Evolutionary conservation across 306 rosid genomes (phyloP).

Genomic region (Sindora glabra): DNA sequence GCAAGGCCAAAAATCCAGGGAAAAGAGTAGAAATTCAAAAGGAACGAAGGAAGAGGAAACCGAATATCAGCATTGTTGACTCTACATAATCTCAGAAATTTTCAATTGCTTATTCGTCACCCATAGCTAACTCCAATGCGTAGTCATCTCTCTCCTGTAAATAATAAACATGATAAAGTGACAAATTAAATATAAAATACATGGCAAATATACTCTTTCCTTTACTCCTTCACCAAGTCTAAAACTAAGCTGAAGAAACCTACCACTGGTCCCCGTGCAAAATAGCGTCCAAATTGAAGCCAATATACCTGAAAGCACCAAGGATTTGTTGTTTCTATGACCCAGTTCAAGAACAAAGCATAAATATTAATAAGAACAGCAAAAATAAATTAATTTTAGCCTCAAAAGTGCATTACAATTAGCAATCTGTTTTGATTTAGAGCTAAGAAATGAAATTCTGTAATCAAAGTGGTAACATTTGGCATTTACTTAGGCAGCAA

Average conservation of each 20-base stretch:
- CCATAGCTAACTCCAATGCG: conserved; percentile 97
- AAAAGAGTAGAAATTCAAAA: neutral
- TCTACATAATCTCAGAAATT: neutral
- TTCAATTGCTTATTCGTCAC: conserved; percentile 53
- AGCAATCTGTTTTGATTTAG: neutral
- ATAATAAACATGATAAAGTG: conserved; percentile 7
- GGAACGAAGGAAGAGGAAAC: neutral
- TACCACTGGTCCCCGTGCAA: conserved; percentile 95
- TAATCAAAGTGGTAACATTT: neutral
- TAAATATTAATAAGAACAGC: neutral
- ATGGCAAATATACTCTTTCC: neutral
- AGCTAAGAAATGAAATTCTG: neutral
- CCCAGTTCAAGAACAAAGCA: conserved; percentile 3
- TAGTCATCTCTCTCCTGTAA: conserved; percentile 96
- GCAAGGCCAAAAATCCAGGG: too few species aligned
- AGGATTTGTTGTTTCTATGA: neutral
- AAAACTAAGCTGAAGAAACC: conserved; percentile 34
- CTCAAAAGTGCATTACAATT: neutral
- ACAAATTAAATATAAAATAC: neutral
- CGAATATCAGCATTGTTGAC: neutral
- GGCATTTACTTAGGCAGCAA: conserved; percentile 2
- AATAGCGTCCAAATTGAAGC: conserved; percentile 98
- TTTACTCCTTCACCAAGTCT: too few species aligned
- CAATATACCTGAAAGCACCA: conserved; percentile 74
- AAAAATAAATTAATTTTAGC: neutral